phyloP scores from a whole-genome alignment of 2,329 filamentous ascomycete genomes.

The Westerdykella aurantiaca region DNA sequence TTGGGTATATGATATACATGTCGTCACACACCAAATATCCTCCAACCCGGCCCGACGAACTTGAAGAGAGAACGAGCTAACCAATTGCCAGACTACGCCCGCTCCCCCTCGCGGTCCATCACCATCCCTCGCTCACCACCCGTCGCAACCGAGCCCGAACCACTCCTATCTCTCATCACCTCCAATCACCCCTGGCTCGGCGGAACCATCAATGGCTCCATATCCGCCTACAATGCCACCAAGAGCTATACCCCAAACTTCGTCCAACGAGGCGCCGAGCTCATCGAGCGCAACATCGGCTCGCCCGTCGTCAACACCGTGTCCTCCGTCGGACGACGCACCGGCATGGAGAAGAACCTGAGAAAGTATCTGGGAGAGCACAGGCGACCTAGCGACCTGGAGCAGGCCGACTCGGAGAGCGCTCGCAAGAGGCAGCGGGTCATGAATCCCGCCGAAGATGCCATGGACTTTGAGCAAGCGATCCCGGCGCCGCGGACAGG shows the following conservation, averaged over 20 bases:
- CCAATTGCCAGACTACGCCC: slow-evolving; percentile 37
- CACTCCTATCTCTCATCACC: slow-evolving; percentile 77
- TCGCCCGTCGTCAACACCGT: slow-evolving; percentile 81
- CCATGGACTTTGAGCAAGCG: slow-evolving; percentile 47
- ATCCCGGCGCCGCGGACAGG: slow-evolving; percentile 22
- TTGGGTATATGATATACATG: not conserved
- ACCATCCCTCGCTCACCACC: slow-evolving; percentile 26
- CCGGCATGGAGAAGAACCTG: slow-evolving; percentile 80
- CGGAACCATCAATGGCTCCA: slow-evolving; percentile 75
- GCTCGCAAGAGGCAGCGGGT: slow-evolving; percentile 43
- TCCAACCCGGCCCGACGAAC: slow-evolving; percentile 1
- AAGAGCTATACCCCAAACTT: slow-evolving; percentile 89
- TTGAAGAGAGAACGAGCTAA: slow-evolving; percentile 7
- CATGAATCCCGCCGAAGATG: slow-evolving; percentile 30
- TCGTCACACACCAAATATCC: not conserved
- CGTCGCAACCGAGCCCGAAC: slow-evolving; percentile 58
- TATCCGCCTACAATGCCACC: slow-evolving; percentile 77
- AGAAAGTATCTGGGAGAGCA: slow-evolving; percentile 68
- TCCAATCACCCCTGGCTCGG: slow-evolving; percentile 83
- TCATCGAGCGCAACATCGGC: slow-evolving; percentile 80
- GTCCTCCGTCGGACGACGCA: slow-evolving; percentile 73
- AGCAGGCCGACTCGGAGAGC: slow-evolving; percentile 37
- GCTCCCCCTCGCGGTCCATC: slow-evolving; percentile 34
- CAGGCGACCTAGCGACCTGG: slow-evolving; percentile 49
- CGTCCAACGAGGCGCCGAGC: slow-evolving; percentile 79